Conservation (phyloP, 768 basidiomycete genomes). For the Lactarius deliciosus region DNA sequence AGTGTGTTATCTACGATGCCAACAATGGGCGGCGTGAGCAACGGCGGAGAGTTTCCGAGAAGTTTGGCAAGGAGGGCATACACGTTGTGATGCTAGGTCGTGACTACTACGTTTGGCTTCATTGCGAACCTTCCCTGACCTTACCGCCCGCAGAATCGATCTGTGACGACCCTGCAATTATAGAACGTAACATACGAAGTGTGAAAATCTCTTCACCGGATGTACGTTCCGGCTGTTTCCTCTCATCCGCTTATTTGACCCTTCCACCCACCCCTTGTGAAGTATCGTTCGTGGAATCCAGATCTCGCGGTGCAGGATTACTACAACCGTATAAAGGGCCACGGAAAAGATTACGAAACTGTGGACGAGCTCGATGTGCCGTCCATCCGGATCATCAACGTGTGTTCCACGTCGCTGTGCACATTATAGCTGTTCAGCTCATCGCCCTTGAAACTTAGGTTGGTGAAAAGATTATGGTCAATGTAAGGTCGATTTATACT, state of each 20-base stretch:
- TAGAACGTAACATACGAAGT: conserved; percentile 89
- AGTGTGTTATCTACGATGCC: conserved; percentile 98
- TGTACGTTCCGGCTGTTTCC: conserved; percentile 47
- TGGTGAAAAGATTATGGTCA: conserved; percentile 94
- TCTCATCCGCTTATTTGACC: neutral
- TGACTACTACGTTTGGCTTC: conserved; percentile 2
- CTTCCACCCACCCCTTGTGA: conserved; percentile 10
- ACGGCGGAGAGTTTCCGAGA: conserved; percentile 73
- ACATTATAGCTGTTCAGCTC: conserved; percentile 4
- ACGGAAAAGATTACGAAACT: conserved; percentile 86
- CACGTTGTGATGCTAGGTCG: conserved; percentile 93
- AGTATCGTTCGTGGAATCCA: conserved; percentile 94
- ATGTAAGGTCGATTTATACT: conserved; percentile 49
- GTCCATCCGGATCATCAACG: conserved; percentile 24
- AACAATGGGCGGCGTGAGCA: conserved; percentile 81
- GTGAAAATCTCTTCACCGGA: conserved; percentile 99
- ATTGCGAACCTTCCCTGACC: conserved; percentile 16
- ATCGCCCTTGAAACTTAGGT: conserved; percentile 48
- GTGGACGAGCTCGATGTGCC: conserved; percentile 72
- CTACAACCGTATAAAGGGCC: conserved; percentile 81
- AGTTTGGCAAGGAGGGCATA: conserved; percentile 80
- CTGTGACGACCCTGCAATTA: conserved; percentile 90
- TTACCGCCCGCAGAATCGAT: conserved; percentile 61
- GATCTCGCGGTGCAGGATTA: conserved; percentile 93
- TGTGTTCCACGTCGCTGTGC: neutral